Evolutionary conservation across 257 asterid genomes (phyloP), one percentile per base, ranked within the genome.

Genomic region (Cruciata laevipes): DNA sequence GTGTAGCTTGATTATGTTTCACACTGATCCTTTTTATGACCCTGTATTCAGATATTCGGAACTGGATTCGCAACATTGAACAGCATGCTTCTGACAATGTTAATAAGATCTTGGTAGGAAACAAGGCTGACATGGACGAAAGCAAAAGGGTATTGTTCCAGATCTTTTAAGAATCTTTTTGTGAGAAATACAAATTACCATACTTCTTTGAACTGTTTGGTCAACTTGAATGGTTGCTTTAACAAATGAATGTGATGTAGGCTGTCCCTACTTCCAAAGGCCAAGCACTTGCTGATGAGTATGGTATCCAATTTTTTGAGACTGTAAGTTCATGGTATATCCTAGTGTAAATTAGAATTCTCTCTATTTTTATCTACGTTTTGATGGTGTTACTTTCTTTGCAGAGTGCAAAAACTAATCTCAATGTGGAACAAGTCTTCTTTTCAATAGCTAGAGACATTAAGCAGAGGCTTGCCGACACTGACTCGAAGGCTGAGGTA

Each of bases 51-150:
- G 85, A 81, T 63, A 81, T 81, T 44, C 73, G 77, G 73, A 78
- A 81, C 78, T 81, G 85, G 83, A 81, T 81, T 51, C 76, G 83
- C 63, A 78, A 73, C 76, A 81, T 81, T 30, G 85, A 81, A 65
- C 85, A 81, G 37, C 85, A 81, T 74, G 84, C 84, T 53, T 78
- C 85, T 66, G 83, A 81, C 76, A 81, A 81, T 42, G 85, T 81
- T 32, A 81, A 81, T 72, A 81, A 81, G 75, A 75, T 81, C 62
- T 77, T 81, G 72, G 79, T 81, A 18, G 83, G 85, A 25, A 81
- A 81, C 76, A 81, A 81, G 75, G 85, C 81, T 59, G 85, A 81
- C 62, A 81, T 81, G 85, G 83, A 81, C 32, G 83, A 78, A 75
- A 81, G 85, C 71, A 81, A 81, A 71, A 78, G 85, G 80, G 83